Percentiles rank a stretch among this genome's conserved stretches.
Conservation (phyloP, 2,329 filamentous ascomycete species). For the Epichloe coenophiala region DNA sequence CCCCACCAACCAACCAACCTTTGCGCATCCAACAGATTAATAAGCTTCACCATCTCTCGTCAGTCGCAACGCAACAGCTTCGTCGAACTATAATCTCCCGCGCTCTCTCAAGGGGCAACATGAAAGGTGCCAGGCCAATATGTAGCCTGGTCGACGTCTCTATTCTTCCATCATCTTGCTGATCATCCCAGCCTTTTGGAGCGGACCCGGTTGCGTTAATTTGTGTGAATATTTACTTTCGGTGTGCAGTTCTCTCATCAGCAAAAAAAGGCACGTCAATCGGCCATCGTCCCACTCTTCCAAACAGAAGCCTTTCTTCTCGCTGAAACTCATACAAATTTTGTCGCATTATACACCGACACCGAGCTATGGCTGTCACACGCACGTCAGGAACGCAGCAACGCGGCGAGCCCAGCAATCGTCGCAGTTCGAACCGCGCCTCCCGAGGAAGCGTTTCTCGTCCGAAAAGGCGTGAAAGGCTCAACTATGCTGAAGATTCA, state of each 20-base stretch:
- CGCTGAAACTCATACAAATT: background rate
- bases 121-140: background rate
- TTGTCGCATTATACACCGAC: background rate
- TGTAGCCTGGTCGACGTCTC: background rate
- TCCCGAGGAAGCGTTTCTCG: slow-evolving; percentile 6
- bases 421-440: slow-evolving; percentile 13
- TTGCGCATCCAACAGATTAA: no score
- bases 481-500: slow-evolving; percentile 4
- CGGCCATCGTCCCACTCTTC: background rate
- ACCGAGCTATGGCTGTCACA: slow-evolving; percentile 15
- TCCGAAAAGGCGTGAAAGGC: slow-evolving; percentile 1
- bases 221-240: background rate
- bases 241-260: background rate
- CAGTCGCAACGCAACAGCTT: no score
- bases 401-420: slow-evolving; percentile 2
- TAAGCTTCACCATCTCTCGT: background rate
- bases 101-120: background rate
- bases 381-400: slow-evolving; percentile 8
- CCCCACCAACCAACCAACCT: no score
- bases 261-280: background rate
- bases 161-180: background rate
- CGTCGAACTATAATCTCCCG: background rate
- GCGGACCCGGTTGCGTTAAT: background rate
- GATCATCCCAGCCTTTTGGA: background rate
- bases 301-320: background rate